phyloP scores from a whole-genome alignment of 208 protist genomes.

The Phytomonas sp. region DNA sequence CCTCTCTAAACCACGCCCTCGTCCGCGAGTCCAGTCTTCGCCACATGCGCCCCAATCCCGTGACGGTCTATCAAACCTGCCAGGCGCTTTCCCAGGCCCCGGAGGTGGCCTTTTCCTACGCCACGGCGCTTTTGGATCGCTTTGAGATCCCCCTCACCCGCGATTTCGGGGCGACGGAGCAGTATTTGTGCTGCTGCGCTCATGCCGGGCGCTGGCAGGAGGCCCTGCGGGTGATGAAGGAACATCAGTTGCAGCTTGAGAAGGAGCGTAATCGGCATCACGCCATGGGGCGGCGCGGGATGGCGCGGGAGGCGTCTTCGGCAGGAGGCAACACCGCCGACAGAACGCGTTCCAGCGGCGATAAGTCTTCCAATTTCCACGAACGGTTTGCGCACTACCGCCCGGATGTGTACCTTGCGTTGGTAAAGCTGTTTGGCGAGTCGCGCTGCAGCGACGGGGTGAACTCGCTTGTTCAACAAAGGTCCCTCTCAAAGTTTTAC shows the following conservation, averaged over 20 bases:
- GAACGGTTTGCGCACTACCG: slow-evolving; percentile 9
- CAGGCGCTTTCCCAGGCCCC: slow-evolving; percentile 18
- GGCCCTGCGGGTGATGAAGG: slow-evolving; percentile 26
- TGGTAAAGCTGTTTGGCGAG: slow-evolving; percentile 18
- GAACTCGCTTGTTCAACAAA: not conserved
- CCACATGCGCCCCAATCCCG: slow-evolving; percentile 29
- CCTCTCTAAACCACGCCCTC: not conserved
- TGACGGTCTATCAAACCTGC: slow-evolving; percentile 58
- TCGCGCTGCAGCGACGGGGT: slow-evolving; percentile 1
- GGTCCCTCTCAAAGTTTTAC: slow-evolving; percentile 32
- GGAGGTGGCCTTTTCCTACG: slow-evolving; percentile 22
- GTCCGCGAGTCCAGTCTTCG: not conserved
- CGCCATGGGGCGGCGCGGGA: not conserved
- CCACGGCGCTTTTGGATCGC: slow-evolving; percentile 19
- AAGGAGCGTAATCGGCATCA: not conserved
- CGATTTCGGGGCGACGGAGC: slow-evolving; percentile 21
- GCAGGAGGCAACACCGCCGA: not conserved
- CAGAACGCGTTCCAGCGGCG: not conserved
- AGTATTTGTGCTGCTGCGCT: slow-evolving; percentile 34
- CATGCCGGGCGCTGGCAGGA: slow-evolving; percentile 38
- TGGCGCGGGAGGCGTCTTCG: not conserved
- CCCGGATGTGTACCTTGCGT: slow-evolving; percentile 16
- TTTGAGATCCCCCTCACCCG: slow-evolving; percentile 18
- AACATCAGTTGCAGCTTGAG: slow-evolving; percentile 3
- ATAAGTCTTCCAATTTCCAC: not conserved